Percentiles rank a stretch among this genome's conserved stretches.
Evolutionary conservation across 768 basidiomycete genomes (phyloP).

Genomic region (Pholiota conissans): DNA sequence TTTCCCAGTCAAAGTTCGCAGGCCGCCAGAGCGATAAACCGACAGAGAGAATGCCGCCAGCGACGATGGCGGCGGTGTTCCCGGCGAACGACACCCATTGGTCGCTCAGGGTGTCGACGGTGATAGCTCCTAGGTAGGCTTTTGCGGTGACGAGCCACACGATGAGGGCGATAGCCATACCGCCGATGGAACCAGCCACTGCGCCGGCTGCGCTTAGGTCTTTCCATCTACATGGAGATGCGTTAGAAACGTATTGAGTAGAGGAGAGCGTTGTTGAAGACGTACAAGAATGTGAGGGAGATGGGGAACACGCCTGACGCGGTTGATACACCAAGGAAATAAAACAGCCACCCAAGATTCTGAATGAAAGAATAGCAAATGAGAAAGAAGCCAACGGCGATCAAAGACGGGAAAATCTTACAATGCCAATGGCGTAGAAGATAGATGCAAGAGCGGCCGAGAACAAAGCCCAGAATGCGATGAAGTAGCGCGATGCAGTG

Average conservation of each 20-base stretch:
- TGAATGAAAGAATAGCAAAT: neutral
- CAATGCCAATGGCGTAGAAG: neutral
- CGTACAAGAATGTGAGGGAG: conserved; percentile 9
- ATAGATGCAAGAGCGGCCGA: conserved; percentile 23
- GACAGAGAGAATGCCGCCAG: conserved; percentile 23
- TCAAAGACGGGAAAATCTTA: neutral
- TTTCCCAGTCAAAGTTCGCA: conserved; percentile 27
- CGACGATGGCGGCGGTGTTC: conserved; percentile 23
- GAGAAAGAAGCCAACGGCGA: conserved; percentile 17
- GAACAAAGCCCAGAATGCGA: conserved; percentile 21
- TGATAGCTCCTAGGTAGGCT: conserved; percentile 17
- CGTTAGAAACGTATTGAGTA: neutral
- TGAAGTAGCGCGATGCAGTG: conserved; percentile 11
- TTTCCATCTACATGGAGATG: conserved; percentile 17
- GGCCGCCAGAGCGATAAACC: conserved; percentile 24
- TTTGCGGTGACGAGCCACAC: conserved; percentile 26
- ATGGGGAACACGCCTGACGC: conserved; percentile 24
- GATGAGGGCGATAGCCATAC: conserved; percentile 23
- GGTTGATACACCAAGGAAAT: conserved; percentile 23
- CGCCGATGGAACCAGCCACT: conserved; percentile 24
- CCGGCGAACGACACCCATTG: conserved; percentile 27
- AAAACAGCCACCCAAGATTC: neutral
- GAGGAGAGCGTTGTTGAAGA: neutral
- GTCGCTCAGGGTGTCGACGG: conserved; percentile 22
- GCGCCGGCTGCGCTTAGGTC: conserved; percentile 21